Percentiles rank a stretch among this genome's conserved stretches.
phyloP scores from a whole-genome alignment of 2,329 filamentous ascomycete genomes.

The Sarocladium brachiariae region DNA sequence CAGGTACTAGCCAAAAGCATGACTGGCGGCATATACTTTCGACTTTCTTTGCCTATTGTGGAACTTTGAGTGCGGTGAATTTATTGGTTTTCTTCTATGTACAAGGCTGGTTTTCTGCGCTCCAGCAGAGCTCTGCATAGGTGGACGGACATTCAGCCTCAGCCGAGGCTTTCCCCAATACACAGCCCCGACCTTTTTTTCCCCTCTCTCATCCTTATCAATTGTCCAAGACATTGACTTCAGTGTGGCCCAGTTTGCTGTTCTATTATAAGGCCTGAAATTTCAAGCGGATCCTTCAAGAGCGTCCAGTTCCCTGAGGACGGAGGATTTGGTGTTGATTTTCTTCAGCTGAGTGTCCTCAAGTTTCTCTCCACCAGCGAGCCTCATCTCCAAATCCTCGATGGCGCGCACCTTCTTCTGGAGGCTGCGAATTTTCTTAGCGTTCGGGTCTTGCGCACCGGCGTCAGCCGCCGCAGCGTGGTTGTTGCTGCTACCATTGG shows the following conservation, averaged over 20 bases:
- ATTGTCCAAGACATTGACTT: background rate
- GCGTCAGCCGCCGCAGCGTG: conserved; percentile 39
- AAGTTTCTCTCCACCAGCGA: conserved; percentile 89
- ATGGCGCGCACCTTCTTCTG: conserved; percentile 98
- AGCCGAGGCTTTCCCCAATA: too few relatives aligned
- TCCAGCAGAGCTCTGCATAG: too few relatives aligned
- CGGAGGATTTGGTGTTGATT: conserved; percentile 79
- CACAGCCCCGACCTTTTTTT: too few relatives aligned
- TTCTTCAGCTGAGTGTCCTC: conserved; percentile 99
- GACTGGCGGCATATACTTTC: too few relatives aligned
- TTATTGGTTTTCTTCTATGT: too few relatives aligned
- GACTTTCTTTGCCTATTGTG: too few relatives aligned
- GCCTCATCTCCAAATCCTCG: conserved; percentile 95
- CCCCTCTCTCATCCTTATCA: too few relatives aligned
- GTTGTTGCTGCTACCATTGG: conserved; percentile 21
- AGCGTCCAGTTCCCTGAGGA: conserved; percentile 73
- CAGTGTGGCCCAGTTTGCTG: background rate
- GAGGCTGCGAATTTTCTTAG: conserved; percentile 90
- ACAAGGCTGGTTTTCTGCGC: too few relatives aligned
- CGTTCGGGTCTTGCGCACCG: conserved; percentile 59
- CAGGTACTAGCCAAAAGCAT: too few relatives aligned
- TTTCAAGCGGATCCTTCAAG: conserved; percentile 25
- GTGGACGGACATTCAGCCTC: too few relatives aligned
- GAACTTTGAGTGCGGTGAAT: too few relatives aligned
- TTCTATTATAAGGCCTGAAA: background rate